Evolutionary conservation across 2,329 filamentous ascomycete genomes (phyloP).

Genomic region (Blumeriella jaapii): DNA sequence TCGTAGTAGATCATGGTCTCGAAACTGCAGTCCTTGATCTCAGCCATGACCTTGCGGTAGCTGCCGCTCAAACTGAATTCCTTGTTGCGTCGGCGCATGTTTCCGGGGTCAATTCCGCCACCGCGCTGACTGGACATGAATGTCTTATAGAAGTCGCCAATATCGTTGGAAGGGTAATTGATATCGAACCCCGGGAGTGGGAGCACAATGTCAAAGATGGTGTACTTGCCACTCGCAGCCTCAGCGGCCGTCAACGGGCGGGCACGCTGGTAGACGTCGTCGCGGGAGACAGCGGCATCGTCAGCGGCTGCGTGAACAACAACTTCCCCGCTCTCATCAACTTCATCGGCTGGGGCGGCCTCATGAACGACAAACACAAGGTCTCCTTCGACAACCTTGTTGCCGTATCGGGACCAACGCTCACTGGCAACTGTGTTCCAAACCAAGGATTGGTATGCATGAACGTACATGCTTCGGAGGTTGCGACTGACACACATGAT

Average conservation of each 20-base stretch:
- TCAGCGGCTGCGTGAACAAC: constrained; percentile 42
- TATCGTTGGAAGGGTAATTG: constrained; percentile 70
- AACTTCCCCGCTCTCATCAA: constrained; percentile 30
- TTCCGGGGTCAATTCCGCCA: constrained; percentile 66
- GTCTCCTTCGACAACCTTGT: constrained; percentile 70
- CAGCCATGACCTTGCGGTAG: constrained; percentile 75
- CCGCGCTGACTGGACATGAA: constrained; percentile 79
- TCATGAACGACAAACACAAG: constrained; percentile 33
- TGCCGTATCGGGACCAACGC: constrained; percentile 66
- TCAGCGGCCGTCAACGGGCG: constrained; percentile 68
- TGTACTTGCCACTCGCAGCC: constrained; percentile 61
- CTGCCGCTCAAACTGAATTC: constrained; percentile 82
- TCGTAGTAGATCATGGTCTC: constrained; percentile 59
- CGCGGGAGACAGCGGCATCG: constrained; percentile 40
- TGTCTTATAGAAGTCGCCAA: constrained; percentile 70
- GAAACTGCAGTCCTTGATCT: constrained; percentile 50
- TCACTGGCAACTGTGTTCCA: constrained; percentile 83
- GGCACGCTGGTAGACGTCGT: constrained; percentile 55
- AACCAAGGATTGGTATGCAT: constrained; percentile 89
- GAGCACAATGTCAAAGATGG: constrained; percentile 79
- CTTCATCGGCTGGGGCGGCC: constrained; percentile 17
- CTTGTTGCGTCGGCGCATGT: constrained; percentile 77
- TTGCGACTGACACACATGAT: constrained; percentile 70
- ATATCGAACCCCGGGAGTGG: constrained; percentile 90
- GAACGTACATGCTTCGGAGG: constrained; percentile 85